These are phyloP conservation scores for Diutina neorugosa DNA, from an alignment of 1,139 yeast species.

Conservation along the genomic window DNA sequence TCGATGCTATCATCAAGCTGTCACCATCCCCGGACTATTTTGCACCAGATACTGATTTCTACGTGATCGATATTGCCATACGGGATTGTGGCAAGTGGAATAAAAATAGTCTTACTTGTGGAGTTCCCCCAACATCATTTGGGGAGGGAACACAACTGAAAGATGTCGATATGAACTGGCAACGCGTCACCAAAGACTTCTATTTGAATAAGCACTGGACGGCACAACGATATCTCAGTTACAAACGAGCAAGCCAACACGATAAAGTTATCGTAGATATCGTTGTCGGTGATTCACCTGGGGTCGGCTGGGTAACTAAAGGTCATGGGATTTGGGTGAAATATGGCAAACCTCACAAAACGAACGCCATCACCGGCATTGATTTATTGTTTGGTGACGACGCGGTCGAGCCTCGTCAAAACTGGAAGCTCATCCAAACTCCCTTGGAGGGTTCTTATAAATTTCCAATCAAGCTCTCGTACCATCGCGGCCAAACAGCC, in stretches of 20 bases:
- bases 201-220: background rate
- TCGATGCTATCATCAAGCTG: background rate
- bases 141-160: background rate
- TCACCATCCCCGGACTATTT: background rate
- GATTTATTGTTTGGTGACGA: conserved; percentile 63
- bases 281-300: background rate
- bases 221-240: background rate
- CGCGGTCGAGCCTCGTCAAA: conserved; percentile 65
- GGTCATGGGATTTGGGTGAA: conserved; percentile 39
- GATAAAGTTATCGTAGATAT: background rate
- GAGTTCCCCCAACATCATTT: background rate
- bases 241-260: background rate
- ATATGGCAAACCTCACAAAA: conserved; percentile 18
- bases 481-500: background rate
- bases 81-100: background rate
- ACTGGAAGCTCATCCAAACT: conserved; percentile 40
- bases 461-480: background rate
- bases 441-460: background rate
- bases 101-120: background rate
- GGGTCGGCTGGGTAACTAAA: conserved; percentile 24
- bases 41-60: background rate
- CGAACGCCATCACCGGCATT: conserved; percentile 26
- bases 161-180: background rate
- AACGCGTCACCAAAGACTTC: background rate
- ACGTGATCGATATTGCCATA: background rate